Percentiles rank a stretch among this genome's conserved stretches.
These are phyloP conservation scores for Psilocybe azurescens DNA, from an alignment of 768 basidiomycete genomes.

Conservation along the genomic window DNA sequence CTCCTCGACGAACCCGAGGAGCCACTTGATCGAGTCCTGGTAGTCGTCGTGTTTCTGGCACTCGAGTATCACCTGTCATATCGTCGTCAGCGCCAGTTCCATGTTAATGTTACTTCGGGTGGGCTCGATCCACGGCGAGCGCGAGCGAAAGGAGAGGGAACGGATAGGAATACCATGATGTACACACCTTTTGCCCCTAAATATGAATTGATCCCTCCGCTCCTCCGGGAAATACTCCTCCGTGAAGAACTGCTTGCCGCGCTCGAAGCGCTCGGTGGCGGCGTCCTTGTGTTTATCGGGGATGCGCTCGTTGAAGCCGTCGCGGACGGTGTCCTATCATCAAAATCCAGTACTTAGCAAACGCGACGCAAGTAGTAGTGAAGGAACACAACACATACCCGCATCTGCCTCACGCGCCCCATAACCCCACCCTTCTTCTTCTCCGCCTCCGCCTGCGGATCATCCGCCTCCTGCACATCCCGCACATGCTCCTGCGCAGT, in stretches of 20 bases:
- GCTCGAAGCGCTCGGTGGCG: constrained; percentile 57
- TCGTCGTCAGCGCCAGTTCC: neutral
- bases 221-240: constrained; percentile 93
- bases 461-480: neutral
- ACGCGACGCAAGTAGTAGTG: constrained; percentile 30
- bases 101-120: too few relatives aligned
- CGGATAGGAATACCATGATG: constrained; percentile 4
- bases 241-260: constrained; percentile 67
- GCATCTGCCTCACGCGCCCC: constrained; percentile 39
- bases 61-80: constrained; percentile 75
- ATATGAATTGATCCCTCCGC: constrained; percentile 91
- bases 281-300: constrained; percentile 72
- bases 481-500: neutral
- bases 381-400: constrained; percentile 37
- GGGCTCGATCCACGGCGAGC: too few relatives aligned
- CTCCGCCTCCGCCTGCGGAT: constrained; percentile 23
- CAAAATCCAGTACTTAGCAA: constrained; percentile 14
- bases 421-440: constrained; percentile 40
- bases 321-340: constrained; percentile 25
- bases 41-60: constrained; percentile 94
- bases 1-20: constrained; percentile 64
- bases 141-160: neutral
- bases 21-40: constrained; percentile 80
- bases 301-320: constrained; percentile 51
- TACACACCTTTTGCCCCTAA: constrained; percentile 84